phyloP scores from a whole-genome alignment of 139 green algal species.

The Medakamo hakoo region DNA sequence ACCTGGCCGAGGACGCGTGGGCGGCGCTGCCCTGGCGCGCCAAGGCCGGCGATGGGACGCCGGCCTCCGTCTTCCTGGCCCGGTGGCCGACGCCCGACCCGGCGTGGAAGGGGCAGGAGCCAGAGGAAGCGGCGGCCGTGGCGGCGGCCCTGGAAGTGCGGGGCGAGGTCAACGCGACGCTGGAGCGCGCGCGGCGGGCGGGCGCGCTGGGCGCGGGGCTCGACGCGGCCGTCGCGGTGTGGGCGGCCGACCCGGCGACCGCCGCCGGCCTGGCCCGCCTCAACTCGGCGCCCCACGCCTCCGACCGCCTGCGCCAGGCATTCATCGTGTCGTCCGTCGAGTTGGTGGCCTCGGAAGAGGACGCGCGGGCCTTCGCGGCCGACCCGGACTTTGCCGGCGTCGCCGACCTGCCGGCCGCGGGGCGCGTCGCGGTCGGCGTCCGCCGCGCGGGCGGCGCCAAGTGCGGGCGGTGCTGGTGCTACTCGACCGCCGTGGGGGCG shows the following conservation, averaged over 20 bases:
- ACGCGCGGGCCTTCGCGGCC: not conserved
- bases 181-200: constrained; percentile 58
- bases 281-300: constrained; percentile 33
- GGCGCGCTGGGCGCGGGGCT: constrained; percentile 63
- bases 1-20: constrained; percentile 96
- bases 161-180: constrained; percentile 46
- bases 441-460: constrained; percentile 55
- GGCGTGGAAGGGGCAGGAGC: constrained; percentile 24
- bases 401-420: constrained; percentile 13
- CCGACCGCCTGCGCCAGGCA: constrained; percentile 65
- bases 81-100: constrained; percentile 30
- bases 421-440: constrained; percentile 63
- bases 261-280: constrained; percentile 29
- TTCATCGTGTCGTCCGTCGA: constrained; percentile 58
- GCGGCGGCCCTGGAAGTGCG: constrained; percentile 32
- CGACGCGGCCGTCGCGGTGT: constrained; percentile 48
- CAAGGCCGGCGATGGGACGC: not conserved
- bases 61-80: constrained; percentile 52
- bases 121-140: constrained; percentile 27
- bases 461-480: constrained; percentile 95
- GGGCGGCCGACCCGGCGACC: constrained; percentile 33
- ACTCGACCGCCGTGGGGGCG: constrained; percentile 26
- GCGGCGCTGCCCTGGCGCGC: constrained; percentile 39
- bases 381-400: constrained; percentile 4
- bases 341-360: constrained; percentile 12